phyloP scores from a whole-genome alignment of 805 yeast species.

The Kodamaea neixiangensis region DNA sequence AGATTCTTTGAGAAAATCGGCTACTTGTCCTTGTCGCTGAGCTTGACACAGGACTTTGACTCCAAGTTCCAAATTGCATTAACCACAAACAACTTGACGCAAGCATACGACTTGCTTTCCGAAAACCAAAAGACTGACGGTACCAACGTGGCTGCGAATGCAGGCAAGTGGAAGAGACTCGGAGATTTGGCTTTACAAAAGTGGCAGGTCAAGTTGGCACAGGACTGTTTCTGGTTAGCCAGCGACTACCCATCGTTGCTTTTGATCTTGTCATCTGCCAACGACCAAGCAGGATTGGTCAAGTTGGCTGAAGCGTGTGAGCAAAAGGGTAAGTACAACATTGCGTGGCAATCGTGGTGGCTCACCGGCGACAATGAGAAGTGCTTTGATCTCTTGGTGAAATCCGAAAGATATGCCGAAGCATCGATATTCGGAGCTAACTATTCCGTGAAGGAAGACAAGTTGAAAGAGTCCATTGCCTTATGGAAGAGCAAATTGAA shows the following conservation, averaged over 20 bases:
- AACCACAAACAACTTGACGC: slow-evolving; percentile 64
- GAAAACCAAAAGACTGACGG: slow-evolving; percentile 35
- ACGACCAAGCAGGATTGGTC: slow-evolving; percentile 60
- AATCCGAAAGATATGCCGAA: slow-evolving; percentile 74
- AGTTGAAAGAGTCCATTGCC: slow-evolving; percentile 48
- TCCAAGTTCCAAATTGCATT: slow-evolving; percentile 91
- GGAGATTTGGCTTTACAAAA: slow-evolving; percentile 82
- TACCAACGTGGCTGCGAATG: slow-evolving; percentile 22
- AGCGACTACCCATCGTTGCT: slow-evolving; percentile 80
- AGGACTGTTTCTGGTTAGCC: slow-evolving; percentile 74
- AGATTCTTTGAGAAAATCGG: slow-evolving; percentile 95
- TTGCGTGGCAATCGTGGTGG: slow-evolving; percentile 94
- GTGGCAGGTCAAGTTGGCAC: slow-evolving; percentile 83
- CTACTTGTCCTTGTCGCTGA: slow-evolving; percentile 75
- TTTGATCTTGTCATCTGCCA: slow-evolving; percentile 79
- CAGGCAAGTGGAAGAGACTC: slow-evolving; percentile 78
- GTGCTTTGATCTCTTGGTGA: slow-evolving; percentile 65
- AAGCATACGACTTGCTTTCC: slow-evolving; percentile 60
- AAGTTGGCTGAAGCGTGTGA: slow-evolving; percentile 68
- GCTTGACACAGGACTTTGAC: slow-evolving; percentile 82
- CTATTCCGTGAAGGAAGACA: slow-evolving; percentile 50
- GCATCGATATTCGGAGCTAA: slow-evolving; percentile 80
- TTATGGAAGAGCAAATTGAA: slow-evolving; percentile 68
- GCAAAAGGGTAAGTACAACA: slow-evolving; percentile 76
- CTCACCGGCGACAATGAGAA: slow-evolving; percentile 66